Conservation (phyloP, 768 basidiomycete genomes). For the Coprinellus aureogranulatus region DNA sequence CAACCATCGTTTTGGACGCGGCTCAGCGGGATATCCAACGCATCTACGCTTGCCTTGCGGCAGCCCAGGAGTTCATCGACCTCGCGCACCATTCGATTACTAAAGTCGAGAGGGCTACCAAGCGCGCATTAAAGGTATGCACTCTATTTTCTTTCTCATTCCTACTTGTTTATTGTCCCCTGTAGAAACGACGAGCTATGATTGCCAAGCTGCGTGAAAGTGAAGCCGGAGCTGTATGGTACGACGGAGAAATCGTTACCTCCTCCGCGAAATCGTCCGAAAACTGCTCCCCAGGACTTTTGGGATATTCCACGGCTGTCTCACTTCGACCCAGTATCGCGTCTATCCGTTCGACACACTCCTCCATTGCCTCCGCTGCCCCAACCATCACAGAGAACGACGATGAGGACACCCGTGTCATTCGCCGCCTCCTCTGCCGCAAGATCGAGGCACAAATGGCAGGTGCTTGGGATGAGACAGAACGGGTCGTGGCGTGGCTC, state of each 20-base stretch:
- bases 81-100: constrained; percentile 54
- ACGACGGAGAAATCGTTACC: constrained; percentile 19
- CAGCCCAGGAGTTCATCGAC: constrained; percentile 56
- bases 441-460: constrained; percentile 58
- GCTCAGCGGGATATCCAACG: constrained; percentile 55
- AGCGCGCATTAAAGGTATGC: constrained; percentile 53
- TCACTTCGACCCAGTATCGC: constrained; percentile 38
- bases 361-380: constrained; percentile 46
- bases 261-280: constrained; percentile 1
- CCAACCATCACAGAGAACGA: constrained; percentile 52
- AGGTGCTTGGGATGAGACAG: constrained; percentile 62
- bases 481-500: constrained; percentile 58
- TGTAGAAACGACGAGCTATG: constrained; percentile 50
- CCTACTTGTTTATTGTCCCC: constrained; percentile 6
- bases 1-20: constrained; percentile 48
- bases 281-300: constrained; percentile 24
- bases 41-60: constrained; percentile 52
- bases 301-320: constrained; percentile 30
- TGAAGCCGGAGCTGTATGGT: constrained; percentile 16
- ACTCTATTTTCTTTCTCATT: not conserved
- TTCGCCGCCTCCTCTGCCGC: constrained; percentile 62
- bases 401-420: constrained; percentile 60
- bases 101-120: constrained; percentile 56
- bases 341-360: constrained; percentile 41
- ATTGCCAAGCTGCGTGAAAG: constrained; percentile 41